phyloP scores from a whole-genome alignment of 2,329 filamentous ascomycete species.

The Hypoxylon sp. region DNA sequence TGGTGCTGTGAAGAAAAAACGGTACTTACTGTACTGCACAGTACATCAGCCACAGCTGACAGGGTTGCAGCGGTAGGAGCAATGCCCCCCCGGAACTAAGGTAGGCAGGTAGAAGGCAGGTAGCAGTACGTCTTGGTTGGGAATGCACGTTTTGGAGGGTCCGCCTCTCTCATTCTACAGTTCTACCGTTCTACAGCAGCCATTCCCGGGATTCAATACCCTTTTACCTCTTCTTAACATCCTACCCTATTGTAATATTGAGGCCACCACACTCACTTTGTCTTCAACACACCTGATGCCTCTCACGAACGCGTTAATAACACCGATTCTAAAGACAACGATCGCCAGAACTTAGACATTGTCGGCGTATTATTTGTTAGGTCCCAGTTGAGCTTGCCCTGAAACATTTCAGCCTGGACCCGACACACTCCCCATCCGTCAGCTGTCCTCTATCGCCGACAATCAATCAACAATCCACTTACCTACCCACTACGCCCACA shows the following conservation, averaged over 20 bases:
- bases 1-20: neutral
- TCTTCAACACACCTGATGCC: constrained; percentile 23
- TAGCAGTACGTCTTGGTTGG: constrained; percentile 7
- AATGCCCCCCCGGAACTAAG: constrained; percentile 18
- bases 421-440: constrained; percentile 29
- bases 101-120: constrained; percentile 2
- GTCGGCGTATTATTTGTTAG: constrained; percentile 34
- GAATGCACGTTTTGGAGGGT: constrained; percentile 12
- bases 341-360: constrained; percentile 29
- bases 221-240: constrained; percentile 18
- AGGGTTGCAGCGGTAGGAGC: constrained; percentile 10
- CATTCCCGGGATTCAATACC: constrained; percentile 17
- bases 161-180: constrained; percentile 12
- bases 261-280: constrained; percentile 35
- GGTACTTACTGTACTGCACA: constrained; percentile 9
- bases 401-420: constrained; percentile 38
- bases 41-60: constrained; percentile 29
- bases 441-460: constrained; percentile 27
- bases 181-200: constrained; percentile 9
- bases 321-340: constrained; percentile 19
- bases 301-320: constrained; percentile 28
- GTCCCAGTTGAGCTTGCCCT: constrained; percentile 23
- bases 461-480: constrained; percentile 34
- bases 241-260: constrained; percentile 38
- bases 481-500: constrained; percentile 34